These are phyloP conservation scores for Castanea crenata DNA, from an alignment of 306 rosid genomes.

Conservation along the genomic window DNA sequence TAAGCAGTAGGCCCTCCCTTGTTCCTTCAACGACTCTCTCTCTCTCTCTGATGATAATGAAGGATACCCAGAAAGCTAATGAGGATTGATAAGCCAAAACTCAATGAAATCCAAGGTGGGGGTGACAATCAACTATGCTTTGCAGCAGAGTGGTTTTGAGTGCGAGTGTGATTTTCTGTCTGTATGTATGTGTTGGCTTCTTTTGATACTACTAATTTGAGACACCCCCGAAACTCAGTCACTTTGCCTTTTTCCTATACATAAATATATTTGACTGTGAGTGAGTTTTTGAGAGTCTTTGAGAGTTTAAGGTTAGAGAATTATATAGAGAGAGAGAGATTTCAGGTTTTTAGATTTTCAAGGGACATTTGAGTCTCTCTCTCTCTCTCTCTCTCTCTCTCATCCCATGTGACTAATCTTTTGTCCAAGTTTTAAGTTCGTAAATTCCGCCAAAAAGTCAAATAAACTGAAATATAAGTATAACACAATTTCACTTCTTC, in stretches of 20 bases:
- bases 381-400: not conserved
- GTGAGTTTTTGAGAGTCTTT: slow-evolving; percentile 9
- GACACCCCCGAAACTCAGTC: not conserved
- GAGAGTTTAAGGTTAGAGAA: slow-evolving; percentile 3
- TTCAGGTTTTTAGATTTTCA: slow-evolving; percentile 20
- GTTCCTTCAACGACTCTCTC: slow-evolving; percentile 25
- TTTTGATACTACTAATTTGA: slow-evolving; percentile 13
- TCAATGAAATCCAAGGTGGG: slow-evolving; percentile 29
- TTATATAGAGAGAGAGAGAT: not conserved
- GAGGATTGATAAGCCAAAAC: slow-evolving; percentile 13
- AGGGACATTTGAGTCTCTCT: slow-evolving; percentile 15
- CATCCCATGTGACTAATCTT: not conserved
- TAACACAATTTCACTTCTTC: slow-evolving; percentile 7
- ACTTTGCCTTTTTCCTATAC: not conserved
- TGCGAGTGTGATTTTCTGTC: too few relatives aligned
- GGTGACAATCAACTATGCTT: slow-evolving; percentile 17
- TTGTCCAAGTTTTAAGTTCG: slow-evolving; percentile 9
- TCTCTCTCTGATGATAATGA: not conserved
- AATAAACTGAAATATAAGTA: not conserved
- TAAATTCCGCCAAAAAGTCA: slow-evolving; percentile 12
- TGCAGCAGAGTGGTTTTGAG: not conserved
- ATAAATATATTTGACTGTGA: not conserved
- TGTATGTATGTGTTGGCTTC: not conserved
- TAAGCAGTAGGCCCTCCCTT: slow-evolving; percentile 53
- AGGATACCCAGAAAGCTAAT: slow-evolving; percentile 25